Evolutionary conservation across 169 alveolate species (phyloP).

Genomic region (Miamiensis avidus): DNA sequence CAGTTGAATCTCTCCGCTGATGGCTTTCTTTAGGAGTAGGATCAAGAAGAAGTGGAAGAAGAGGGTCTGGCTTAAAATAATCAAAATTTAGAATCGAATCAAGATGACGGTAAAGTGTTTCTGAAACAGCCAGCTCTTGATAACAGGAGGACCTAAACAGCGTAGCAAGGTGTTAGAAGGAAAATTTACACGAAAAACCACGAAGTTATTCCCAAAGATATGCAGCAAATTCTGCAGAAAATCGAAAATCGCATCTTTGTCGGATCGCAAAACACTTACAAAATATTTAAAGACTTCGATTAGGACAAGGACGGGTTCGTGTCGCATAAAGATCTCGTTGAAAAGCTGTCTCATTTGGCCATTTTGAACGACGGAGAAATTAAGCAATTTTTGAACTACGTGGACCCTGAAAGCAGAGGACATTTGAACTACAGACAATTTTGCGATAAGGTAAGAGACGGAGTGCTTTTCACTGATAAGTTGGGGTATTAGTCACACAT

Average conservation of each 20-base stretch:
- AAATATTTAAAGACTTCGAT: constrained; percentile 42
- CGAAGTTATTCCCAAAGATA: neutral
- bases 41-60: neutral
- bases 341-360: neutral
- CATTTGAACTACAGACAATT: constrained; percentile 4
- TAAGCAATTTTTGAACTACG: neutral
- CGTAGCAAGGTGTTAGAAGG: neutral
- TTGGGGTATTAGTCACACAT: neutral
- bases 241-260: constrained; percentile 40
- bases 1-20: neutral
- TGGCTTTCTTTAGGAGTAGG: neutral
- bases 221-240: constrained; percentile 7
- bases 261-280: constrained; percentile 22
- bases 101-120: neutral
- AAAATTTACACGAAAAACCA: neutral
- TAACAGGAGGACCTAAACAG: neutral
- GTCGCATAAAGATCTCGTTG: constrained; percentile 18
- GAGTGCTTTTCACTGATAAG: neutral
- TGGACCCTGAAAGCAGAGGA: constrained; percentile 11
- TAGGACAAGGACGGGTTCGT: constrained; percentile 40
- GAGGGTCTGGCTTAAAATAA: neutral
- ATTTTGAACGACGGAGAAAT: constrained; percentile 7
- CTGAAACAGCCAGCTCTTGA: neutral
- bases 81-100: neutral
- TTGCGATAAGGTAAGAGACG: constrained; percentile 13